Evolutionary conservation across 2,329 filamentous ascomycete species (phyloP).

Genomic region (Metarhizium sp.): DNA sequence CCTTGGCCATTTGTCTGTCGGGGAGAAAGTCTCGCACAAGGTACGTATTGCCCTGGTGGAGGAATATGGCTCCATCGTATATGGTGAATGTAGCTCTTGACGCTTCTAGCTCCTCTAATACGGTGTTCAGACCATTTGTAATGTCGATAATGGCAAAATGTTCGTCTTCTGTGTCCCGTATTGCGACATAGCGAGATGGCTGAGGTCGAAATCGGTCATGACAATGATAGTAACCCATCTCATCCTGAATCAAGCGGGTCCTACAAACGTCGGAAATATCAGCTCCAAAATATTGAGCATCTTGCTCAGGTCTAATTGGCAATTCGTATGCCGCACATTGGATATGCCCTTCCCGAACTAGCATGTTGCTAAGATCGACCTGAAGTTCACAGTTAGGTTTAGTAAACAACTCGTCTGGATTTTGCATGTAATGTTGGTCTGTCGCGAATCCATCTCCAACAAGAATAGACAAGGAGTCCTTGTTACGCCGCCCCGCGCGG

Average conservation of each 20-base stretch:
- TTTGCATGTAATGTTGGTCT: slow-evolving; percentile 95
- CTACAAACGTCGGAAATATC: slow-evolving; percentile 62
- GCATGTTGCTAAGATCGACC: slow-evolving; percentile 84
- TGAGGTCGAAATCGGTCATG: slow-evolving; percentile 79
- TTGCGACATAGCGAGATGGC: slow-evolving; percentile 74
- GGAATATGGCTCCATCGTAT: slow-evolving; percentile 93
- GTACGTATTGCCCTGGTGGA: slow-evolving; percentile 92
- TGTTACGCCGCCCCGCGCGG: slow-evolving; percentile 82
- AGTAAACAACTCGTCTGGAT: slow-evolving; percentile 87
- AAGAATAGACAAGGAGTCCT: slow-evolving; percentile 82
- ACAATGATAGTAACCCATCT: slow-evolving; percentile 79
- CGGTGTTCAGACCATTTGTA: slow-evolving; percentile 69
- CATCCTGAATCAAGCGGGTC: slow-evolving; percentile 65
- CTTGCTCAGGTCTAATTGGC: slow-evolving; percentile 73
- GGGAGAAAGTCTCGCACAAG: slow-evolving; percentile 82
- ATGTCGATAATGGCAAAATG: slow-evolving; percentile 91
- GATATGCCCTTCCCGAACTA: slow-evolving; percentile 86
- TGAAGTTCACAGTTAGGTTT: slow-evolving; percentile 83
- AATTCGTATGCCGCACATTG: slow-evolving; percentile 95
- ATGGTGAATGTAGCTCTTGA: slow-evolving; percentile 92
- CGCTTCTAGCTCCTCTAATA: slow-evolving; percentile 93
- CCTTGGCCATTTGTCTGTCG: slow-evolving; percentile 72
- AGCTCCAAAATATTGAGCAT: slow-evolving; percentile 69
- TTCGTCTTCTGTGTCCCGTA: slow-evolving; percentile 80
- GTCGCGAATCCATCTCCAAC: slow-evolving; percentile 84